Percentiles rank a stretch among this genome's conserved stretches.
Evolutionary conservation across 495 filamentous ascomycete species (phyloP).

Genomic region (Pyronema domesticum): DNA sequence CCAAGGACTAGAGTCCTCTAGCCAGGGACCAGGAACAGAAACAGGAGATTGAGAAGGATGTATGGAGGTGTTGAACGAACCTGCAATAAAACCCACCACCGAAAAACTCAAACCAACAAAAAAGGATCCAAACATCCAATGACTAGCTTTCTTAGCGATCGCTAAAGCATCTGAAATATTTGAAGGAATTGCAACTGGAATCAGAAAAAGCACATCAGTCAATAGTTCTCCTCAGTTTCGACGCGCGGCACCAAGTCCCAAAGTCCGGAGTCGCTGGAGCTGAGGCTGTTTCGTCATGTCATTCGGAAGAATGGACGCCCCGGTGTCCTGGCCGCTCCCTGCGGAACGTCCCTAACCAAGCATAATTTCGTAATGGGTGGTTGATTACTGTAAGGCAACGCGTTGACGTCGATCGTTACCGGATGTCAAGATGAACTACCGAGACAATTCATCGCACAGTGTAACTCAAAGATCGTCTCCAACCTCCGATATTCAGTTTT

Average conservation of each 20-base stretch:
- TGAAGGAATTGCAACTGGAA: constrained; percentile 56
- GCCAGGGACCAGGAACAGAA: no score
- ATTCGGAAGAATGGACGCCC: no score
- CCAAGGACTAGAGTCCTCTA: no score
- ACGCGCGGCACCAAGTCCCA: background rate
- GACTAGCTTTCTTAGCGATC: constrained; percentile 57
- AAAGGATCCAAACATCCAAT: constrained; percentile 86
- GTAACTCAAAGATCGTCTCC: no score
- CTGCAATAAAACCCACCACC: constrained; percentile 36
- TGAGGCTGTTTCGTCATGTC: background rate
- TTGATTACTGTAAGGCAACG: background rate
- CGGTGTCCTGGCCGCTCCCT: no score
- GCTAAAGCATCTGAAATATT: constrained; percentile 51
- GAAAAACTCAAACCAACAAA: constrained; percentile 47
- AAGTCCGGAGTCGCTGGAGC: background rate
- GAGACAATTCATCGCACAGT: no score
- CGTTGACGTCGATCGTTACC: no score
- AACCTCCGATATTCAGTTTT: no score
- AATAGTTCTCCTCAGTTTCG: background rate
- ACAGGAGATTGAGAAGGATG: background rate
- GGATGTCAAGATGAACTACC: no score
- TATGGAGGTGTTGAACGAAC: constrained; percentile 17
- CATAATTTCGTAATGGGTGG: no score
- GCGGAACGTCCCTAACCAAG: no score
- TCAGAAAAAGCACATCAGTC: background rate